A percentile compares a stretch with the other conserved stretches of the same genome.
phyloP scores from a whole-genome alignment of 225 moss, liverwort and hornwort genomes.

The Bryoerythrophyllum caledonicum region DNA sequence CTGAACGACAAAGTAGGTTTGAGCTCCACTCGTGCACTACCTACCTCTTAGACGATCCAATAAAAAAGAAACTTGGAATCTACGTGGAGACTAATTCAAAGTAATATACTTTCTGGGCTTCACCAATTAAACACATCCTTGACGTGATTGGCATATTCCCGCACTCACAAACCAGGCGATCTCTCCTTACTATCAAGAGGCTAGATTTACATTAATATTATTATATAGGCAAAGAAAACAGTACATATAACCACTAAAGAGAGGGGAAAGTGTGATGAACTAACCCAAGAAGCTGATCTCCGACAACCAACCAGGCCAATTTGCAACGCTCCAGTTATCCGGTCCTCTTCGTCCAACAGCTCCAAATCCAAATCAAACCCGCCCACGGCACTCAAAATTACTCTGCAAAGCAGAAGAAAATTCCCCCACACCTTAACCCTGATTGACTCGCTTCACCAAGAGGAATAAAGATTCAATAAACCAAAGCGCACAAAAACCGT shows the following conservation, averaged over 20 bases:
- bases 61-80: neutral
- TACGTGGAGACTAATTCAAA: neutral
- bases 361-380: slow-evolving; percentile 23
- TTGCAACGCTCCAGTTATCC: slow-evolving; percentile 52
- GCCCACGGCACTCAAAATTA: slow-evolving; percentile 22
- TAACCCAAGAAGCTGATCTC: slow-evolving; percentile 55
- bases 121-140: neutral
- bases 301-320: slow-evolving; percentile 46
- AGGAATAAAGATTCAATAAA: neutral
- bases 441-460: neutral
- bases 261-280: slow-evolving; percentile 7
- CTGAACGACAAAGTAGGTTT: slow-evolving; percentile 35
- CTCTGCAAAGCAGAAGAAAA: slow-evolving; percentile 26
- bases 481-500: neutral
- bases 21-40: neutral
- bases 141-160: neutral
- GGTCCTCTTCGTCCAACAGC: slow-evolving; percentile 42
- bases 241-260: neutral
- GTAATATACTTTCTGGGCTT: neutral
- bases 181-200: neutral
- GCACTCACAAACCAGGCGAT: neutral
- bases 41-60: slow-evolving; percentile 1
- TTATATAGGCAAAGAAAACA: neutral
- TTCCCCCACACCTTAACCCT: slow-evolving; percentile 2
- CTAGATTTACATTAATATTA: slow-evolving; percentile 2